A percentile compares a stretch with the other conserved stretches of the same genome.
phyloP scores from a whole-genome alignment of 768 basidiomycete species.

The Strobilomyces dryophilus region DNA sequence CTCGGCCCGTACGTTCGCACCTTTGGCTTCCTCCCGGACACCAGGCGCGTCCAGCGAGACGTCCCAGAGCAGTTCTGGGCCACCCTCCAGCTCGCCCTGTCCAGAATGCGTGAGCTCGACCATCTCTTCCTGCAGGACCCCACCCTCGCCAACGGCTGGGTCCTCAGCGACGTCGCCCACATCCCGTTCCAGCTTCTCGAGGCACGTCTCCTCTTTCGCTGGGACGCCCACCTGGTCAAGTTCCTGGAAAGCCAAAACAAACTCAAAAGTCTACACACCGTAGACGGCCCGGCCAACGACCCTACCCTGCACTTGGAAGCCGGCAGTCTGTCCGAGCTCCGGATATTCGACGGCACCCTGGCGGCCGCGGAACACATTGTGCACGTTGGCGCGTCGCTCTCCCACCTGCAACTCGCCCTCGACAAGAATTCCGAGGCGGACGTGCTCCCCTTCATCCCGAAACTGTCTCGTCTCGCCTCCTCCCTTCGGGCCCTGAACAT shows the following conservation, averaged over 20 bases:
- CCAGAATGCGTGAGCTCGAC: slow-evolving; percentile 41
- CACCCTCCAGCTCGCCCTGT: slow-evolving; percentile 39
- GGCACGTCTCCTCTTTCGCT: slow-evolving; percentile 43
- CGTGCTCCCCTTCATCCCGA: slow-evolving; percentile 30
- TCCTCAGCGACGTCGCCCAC: slow-evolving; percentile 38
- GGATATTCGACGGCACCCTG: slow-evolving; percentile 43
- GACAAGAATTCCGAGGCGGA: slow-evolving; percentile 34
- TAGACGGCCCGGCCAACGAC: slow-evolving; percentile 23
- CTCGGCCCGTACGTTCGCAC: slow-evolving; percentile 40
- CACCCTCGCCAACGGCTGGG: slow-evolving; percentile 38
- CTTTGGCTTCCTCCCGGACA: slow-evolving; percentile 40
- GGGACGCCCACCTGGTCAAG: slow-evolving; percentile 42
- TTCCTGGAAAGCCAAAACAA: slow-evolving; percentile 48
- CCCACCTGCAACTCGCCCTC: slow-evolving; percentile 42
- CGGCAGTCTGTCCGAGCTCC: slow-evolving; percentile 39
- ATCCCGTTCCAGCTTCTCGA: slow-evolving; percentile 47
- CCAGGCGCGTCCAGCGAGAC: slow-evolving; percentile 21
- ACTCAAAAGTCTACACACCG: slow-evolving; percentile 37
- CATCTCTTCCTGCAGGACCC: slow-evolving; percentile 40
- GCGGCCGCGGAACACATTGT: slow-evolving; percentile 39
- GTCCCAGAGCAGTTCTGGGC: slow-evolving; percentile 41
- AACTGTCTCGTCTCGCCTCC: slow-evolving; percentile 25
- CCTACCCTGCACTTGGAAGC: slow-evolving; percentile 22
- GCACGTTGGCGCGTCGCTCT: slow-evolving; percentile 33
- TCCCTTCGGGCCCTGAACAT: slow-evolving; percentile 36